phyloP scores from a whole-genome alignment of 2,329 filamentous ascomycete species.

The Phyllosticta citribraziliensis region DNA sequence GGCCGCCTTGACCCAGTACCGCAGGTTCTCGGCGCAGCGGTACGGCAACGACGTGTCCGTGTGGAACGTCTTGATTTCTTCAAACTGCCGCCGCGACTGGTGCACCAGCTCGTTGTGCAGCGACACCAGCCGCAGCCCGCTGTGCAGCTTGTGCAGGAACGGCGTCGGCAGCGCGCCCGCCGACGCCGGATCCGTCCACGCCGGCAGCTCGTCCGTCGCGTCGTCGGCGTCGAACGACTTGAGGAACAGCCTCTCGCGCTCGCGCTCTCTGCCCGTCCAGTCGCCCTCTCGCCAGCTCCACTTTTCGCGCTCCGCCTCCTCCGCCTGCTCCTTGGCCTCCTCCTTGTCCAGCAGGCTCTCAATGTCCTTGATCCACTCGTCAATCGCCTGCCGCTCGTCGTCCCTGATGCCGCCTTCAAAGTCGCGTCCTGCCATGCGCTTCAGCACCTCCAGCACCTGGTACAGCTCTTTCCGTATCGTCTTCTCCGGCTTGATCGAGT shows the following conservation, averaged over 20 bases:
- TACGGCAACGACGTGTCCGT: slow-evolving; percentile 94
- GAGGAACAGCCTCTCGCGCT: slow-evolving; percentile 74
- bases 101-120: slow-evolving; percentile 84
- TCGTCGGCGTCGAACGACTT: slow-evolving; percentile 56
- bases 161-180: slow-evolving; percentile 51
- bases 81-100: slow-evolving; percentile 78
- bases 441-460: slow-evolving; percentile 79
- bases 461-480: slow-evolving; percentile 76
- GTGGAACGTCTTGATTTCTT: slow-evolving; percentile 80
- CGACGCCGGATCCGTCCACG: slow-evolving; percentile 52
- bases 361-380: slow-evolving; percentile 70
- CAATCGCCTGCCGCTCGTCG: slow-evolving; percentile 67
- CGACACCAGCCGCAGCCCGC: slow-evolving; percentile 70
- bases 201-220: slow-evolving; percentile 50
- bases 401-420: slow-evolving; percentile 74
- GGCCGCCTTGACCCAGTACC: slow-evolving; percentile 93
- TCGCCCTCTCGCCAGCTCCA: slow-evolving; percentile 76
- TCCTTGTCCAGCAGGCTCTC: slow-evolving; percentile 68
- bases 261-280: slow-evolving; percentile 62
- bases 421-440: slow-evolving; percentile 78
- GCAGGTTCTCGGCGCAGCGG: slow-evolving; percentile 82
- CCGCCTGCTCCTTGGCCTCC: slow-evolving; percentile 63
- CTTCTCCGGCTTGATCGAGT: slow-evolving; percentile 79
- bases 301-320: slow-evolving; percentile 58
- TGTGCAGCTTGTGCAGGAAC: slow-evolving; percentile 65